phyloP scores from a whole-genome alignment of 768 basidiomycete species.

The Boletus patriciae region DNA sequence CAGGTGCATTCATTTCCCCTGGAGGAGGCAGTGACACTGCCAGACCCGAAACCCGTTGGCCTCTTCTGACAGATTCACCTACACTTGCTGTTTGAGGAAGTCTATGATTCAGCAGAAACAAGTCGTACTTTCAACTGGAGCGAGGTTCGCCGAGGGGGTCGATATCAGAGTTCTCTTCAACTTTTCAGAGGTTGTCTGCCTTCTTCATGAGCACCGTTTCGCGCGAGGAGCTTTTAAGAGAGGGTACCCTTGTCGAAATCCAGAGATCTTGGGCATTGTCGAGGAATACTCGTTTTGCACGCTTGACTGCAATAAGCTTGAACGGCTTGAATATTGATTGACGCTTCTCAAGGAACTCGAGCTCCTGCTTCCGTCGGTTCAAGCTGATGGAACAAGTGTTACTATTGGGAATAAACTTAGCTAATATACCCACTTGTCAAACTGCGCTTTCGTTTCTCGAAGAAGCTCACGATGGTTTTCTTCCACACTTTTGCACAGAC shows the following conservation, averaged over 20 bases:
- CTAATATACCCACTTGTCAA: slow-evolving; percentile 2
- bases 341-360: background rate
- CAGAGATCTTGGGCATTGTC: background rate
- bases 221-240: too few species aligned
- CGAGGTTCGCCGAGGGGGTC: background rate
- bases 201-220: too few species aligned
- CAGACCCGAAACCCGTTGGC: background rate
- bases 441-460: background rate
- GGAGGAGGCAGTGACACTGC: background rate
- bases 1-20: background rate
- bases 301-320: background rate
- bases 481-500: background rate
- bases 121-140: background rate
- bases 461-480: background rate
- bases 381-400: background rate
- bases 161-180: background rate
- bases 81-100: background rate
- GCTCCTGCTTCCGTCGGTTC: background rate
- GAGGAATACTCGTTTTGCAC: background rate
- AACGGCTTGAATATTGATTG: background rate
- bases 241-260: background rate
- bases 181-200: slow-evolving; percentile 5
- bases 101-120: background rate
- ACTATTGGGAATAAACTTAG: too few species aligned
- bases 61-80: background rate